Percentiles rank a stretch among this genome's conserved stretches.
phyloP scores from a whole-genome alignment of 139 green algal species.

The Chlorella sp. region DNA sequence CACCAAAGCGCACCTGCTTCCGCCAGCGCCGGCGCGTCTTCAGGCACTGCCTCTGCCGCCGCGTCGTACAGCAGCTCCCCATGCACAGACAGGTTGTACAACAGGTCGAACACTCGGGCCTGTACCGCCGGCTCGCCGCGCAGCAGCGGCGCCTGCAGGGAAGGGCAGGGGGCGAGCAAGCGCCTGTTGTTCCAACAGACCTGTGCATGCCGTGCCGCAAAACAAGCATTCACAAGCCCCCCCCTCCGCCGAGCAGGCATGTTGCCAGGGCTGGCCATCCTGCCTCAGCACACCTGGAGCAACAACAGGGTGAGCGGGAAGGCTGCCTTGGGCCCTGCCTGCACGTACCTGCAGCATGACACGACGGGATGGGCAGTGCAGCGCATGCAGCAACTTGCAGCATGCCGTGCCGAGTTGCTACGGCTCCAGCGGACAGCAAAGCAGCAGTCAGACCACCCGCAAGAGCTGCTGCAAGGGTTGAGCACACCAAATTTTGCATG shows the following conservation, averaged over 20 bases:
- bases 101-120: constrained; percentile 70
- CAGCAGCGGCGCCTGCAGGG: constrained; percentile 44
- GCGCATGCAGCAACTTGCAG: too few species aligned
- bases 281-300: constrained; percentile 39
- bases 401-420: too few species aligned
- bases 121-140: constrained; percentile 33
- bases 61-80: constrained; percentile 52
- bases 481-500: too few species aligned
- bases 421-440: too few species aligned
- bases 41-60: constrained; percentile 5
- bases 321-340: constrained; percentile 43
- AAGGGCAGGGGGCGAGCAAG: too few species aligned
- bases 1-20: background rate
- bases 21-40: background rate
- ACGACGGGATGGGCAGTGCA: too few species aligned
- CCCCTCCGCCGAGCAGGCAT: too few species aligned
- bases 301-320: constrained; percentile 74
- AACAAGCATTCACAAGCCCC: too few species aligned
- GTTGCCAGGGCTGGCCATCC: background rate
- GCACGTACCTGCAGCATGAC: constrained; percentile 38
- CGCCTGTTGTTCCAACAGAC: too few species aligned
- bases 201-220: too few species aligned
- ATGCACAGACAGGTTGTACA: constrained; percentile 76
- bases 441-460: too few species aligned
- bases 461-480: too few species aligned